These are phyloP conservation scores for Aspergillus sclerotioniger DNA, from an alignment of 495 filamentous ascomycete species.

Conservation along the genomic window DNA sequence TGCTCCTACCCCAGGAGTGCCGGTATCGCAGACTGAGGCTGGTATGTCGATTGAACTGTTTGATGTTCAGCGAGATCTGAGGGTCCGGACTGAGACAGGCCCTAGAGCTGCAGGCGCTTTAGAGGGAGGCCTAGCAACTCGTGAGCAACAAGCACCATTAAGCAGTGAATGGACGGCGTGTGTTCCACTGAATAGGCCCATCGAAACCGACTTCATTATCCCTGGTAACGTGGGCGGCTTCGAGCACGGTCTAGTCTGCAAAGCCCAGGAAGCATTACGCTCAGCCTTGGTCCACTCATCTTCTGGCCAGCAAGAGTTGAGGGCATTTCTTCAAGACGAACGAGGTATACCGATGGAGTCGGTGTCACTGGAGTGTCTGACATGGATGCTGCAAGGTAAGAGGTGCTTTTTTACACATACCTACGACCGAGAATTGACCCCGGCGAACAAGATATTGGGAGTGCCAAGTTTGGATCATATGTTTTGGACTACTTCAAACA, in stretches of 20 bases:
- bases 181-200: neutral
- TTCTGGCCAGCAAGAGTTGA: neutral
- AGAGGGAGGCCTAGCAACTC: neutral
- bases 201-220: neutral
- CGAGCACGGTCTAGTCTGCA: neutral
- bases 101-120: neutral
- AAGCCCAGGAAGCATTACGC: neutral
- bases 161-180: neutral
- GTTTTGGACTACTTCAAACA: slow-evolving; percentile 26
- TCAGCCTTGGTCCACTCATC: neutral
- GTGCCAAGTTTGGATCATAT: slow-evolving; percentile 18
- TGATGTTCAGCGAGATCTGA: neutral
- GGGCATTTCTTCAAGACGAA: neutral
- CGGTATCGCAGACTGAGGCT: neutral
- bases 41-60: neutral
- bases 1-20: neutral
- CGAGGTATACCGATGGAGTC: neutral
- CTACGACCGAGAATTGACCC: neutral
- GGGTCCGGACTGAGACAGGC: neutral
- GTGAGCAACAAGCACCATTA: neutral
- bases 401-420: neutral
- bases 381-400: slow-evolving; percentile 28
- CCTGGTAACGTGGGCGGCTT: neutral
- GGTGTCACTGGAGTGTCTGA: slow-evolving; percentile 17
- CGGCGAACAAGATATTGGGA: slow-evolving; percentile 19